Evolutionary conservation across 306 rosid genomes (phyloP).

Genomic region (Trifolium repens): DNA sequence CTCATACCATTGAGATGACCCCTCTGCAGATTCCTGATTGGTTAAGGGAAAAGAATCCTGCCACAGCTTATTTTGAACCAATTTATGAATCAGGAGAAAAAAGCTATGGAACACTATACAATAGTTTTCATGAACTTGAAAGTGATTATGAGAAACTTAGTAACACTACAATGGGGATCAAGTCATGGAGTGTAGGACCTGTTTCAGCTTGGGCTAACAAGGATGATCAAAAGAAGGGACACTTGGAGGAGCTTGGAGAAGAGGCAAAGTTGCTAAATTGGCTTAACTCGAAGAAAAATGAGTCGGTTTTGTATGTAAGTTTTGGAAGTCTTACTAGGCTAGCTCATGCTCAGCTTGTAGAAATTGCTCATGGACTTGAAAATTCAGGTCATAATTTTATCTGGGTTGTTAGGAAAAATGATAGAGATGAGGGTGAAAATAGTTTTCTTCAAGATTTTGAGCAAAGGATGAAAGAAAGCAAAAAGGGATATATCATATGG

Average conservation of each 20-base stretch:
- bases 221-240: not conserved
- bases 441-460: not conserved
- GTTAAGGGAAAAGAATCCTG: not conserved
- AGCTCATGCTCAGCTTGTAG: not conserved
- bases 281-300: not conserved
- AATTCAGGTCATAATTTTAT: not conserved
- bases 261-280: slow-evolving; percentile 6
- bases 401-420: not conserved
- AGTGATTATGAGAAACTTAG: slow-evolving; percentile 35
- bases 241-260: not conserved
- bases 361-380: not conserved
- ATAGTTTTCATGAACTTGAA: slow-evolving; percentile 42
- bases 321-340: not conserved
- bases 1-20: slow-evolving; percentile 27
- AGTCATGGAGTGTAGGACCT: slow-evolving; percentile 43
- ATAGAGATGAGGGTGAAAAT: not conserved
- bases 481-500: not conserved
- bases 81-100: slow-evolving; percentile 15
- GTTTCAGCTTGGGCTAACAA: slow-evolving; percentile 33
- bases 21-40: not conserved
- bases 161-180: slow-evolving; percentile 25
- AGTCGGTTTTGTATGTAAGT: not conserved
- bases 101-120: slow-evolving; percentile 42
- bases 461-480: not conserved
- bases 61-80: not conserved